Base-by-base conservation (phyloP, 192 early-diverging fungal genomes). In the Cladochytrium replicatum region DNA sequence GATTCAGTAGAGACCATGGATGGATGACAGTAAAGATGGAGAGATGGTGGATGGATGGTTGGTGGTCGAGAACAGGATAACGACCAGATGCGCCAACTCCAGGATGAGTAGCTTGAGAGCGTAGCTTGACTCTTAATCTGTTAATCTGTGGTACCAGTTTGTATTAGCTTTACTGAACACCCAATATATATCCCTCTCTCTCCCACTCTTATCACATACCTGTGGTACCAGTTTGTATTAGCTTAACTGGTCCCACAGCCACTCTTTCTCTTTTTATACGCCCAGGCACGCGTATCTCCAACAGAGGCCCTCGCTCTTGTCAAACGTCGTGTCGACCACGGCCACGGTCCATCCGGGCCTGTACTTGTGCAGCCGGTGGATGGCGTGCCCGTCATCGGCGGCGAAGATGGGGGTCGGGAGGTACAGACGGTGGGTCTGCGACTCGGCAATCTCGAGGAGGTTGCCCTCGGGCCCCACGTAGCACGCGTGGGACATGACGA, bases 401-500 rank as follows among this genome's bases (percentile, higher is more conserved):
- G 89, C 84, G 29, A 98, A 72, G 25, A 98, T 77, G 25, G 94
- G 91, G 24, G 91, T 88, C 13, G 85, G 81, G 2, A 98, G 75
- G 11, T 74, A 64, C 48, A 98, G 61, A 23, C 88, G 80, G 41
- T 81, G 75, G 47, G 82, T 78, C 63, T 98, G 95, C 11, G 58
- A 56, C 49, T 78, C 76, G 2, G 81, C 69, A 39, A 93, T 78
- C 59, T 91, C 88, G 43, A 98, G 77, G 46, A 98, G 69, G 55
- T 98, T 98, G 34, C 89, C 91, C 59, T 89, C 85, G 3, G 91
- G 86, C 19, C 95, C 95, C 13, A 98, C 72, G 64, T 91, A 89
- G 75, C 91, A 93, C 29, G 84, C 80, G 24, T 94, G 75, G 15
- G 88, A 91, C 95, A 98, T 98, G 73, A 98, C 91, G 55, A 96